A percentile compares a stretch with the other conserved stretches of the same genome.
These are phyloP conservation scores for Picea mariana DNA, from an alignment of 83 land plant species.

Conservation along the genomic window DNA sequence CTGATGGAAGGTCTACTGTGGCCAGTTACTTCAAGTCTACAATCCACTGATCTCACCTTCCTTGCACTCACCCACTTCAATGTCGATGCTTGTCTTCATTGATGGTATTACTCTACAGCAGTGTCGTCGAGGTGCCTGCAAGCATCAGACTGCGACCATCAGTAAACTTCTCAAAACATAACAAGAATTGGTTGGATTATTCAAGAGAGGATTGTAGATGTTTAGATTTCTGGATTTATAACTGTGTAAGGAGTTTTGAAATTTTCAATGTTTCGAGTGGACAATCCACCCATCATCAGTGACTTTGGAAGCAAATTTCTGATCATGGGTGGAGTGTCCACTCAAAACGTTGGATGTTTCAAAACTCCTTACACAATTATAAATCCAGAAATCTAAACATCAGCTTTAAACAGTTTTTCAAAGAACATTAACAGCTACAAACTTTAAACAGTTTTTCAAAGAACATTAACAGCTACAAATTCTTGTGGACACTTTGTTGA, in stretches of 20 bases:
- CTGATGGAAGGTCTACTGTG: background rate
- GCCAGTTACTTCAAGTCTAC: background rate
- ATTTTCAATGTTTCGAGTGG: too few species aligned
- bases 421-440: too few species aligned
- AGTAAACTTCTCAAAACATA: background rate
- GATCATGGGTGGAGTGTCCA: too few species aligned
- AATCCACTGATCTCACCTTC: conserved; percentile 42
- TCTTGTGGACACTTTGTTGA: too few species aligned
- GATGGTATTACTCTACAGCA: conserved; percentile 48
- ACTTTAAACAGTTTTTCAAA: background rate
- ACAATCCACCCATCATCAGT: too few species aligned
- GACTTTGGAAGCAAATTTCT: too few species aligned
- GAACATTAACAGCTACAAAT: background rate
- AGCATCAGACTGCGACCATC: background rate
- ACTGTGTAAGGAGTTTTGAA: too few species aligned
- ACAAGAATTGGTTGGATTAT: background rate
- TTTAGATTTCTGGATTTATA: too few species aligned
- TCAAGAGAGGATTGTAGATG: background rate
- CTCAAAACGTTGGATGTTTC: too few species aligned
- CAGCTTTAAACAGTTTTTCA: too few species aligned
- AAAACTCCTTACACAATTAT: too few species aligned
- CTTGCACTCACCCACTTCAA: conserved; percentile 53
- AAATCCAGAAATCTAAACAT: too few species aligned
- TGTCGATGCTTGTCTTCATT: conserved; percentile 23
- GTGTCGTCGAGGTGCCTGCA: conserved; percentile 59